These are phyloP conservation scores for Neonectria ditissima DNA, from an alignment of 2,329 filamentous ascomycete species.

Conservation along the genomic window DNA sequence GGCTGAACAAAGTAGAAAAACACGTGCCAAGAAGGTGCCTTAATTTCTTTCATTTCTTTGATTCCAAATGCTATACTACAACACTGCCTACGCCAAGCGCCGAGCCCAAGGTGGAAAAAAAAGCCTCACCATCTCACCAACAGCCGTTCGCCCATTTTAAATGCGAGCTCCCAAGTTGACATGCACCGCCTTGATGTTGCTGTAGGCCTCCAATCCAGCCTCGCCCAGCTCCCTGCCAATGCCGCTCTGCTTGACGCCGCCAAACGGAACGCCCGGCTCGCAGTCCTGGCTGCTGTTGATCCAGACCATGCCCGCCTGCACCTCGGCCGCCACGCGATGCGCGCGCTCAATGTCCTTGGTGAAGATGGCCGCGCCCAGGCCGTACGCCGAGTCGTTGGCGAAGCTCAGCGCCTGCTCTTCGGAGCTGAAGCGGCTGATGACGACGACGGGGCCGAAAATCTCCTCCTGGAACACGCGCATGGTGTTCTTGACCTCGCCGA, in stretches of 20 bases:
- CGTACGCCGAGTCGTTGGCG: slow-evolving; percentile 81
- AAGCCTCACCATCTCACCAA: not conserved
- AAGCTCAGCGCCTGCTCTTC: slow-evolving; percentile 80
- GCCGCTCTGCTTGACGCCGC: slow-evolving; percentile 45
- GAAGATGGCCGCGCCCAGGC: slow-evolving; percentile 83
- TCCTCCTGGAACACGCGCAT: slow-evolving; percentile 93
- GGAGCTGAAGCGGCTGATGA: slow-evolving; percentile 83
- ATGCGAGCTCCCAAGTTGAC: slow-evolving; percentile 44
- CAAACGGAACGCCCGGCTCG: slow-evolving; percentile 43
- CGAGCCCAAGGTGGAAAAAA: not conserved
- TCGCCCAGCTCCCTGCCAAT: slow-evolving; percentile 44
- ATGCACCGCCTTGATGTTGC: slow-evolving; percentile 42
- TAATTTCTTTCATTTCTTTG: not conserved
- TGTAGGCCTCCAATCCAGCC: slow-evolving; percentile 44
- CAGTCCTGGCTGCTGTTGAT: slow-evolving; percentile 53
- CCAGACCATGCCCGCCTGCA: slow-evolving; percentile 76
- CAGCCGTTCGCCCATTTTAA: slow-evolving; percentile 17
- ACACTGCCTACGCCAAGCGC: slow-evolving; percentile 2
- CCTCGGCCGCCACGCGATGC: slow-evolving; percentile 77
- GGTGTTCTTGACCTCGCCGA: slow-evolving; percentile 71
- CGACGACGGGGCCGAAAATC: slow-evolving; percentile 88
- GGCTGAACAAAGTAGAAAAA: not conserved
- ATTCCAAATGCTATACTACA: not conserved
- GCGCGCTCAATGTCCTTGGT: slow-evolving; percentile 84
- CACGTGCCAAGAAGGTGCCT: not conserved